Conservation (phyloP, 2,329 filamentous ascomycete genomes). For the Leptographium flavum region DNA sequence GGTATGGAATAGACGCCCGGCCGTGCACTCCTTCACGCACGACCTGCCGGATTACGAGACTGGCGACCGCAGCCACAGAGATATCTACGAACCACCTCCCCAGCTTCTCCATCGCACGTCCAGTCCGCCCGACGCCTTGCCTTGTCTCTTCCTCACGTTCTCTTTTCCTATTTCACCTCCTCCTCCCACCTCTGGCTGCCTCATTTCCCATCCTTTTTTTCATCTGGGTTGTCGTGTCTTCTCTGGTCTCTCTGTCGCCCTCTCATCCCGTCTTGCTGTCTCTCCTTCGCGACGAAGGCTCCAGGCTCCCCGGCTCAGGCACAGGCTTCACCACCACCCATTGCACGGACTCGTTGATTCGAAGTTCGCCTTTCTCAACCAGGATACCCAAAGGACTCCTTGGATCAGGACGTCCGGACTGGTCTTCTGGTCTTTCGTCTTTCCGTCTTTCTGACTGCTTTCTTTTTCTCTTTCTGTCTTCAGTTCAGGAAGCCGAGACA, state of each 20-base stretch:
- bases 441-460: not conserved
- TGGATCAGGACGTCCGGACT: not conserved
- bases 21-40: not conserved
- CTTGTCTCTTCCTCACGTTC: not conserved
- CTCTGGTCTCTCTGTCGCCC: slow-evolving; percentile 1
- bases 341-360: slow-evolving; percentile 9
- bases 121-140: not conserved
- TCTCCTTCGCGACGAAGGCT: not conserved
- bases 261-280: not conserved
- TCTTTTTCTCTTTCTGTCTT: not conserved
- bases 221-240: too few relatives aligned
- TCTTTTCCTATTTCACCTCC: not conserved
- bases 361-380: slow-evolving; percentile 5
- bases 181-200: slow-evolving; percentile 1
- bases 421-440: not conserved
- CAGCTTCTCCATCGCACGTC: not conserved
- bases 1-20: slow-evolving; percentile 1
- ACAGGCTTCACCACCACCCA: not conserved
- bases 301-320: not conserved
- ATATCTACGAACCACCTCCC: not conserved
- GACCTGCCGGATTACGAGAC: not conserved
- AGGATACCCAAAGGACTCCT: too few relatives aligned
- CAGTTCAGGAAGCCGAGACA: not conserved
- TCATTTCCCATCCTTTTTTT: slow-evolving; percentile 5
- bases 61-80: not conserved